These are phyloP conservation scores for Oryza officinalis DNA, from an alignment of 176 grass and related monocot genomes.

Conservation along the genomic window DNA sequence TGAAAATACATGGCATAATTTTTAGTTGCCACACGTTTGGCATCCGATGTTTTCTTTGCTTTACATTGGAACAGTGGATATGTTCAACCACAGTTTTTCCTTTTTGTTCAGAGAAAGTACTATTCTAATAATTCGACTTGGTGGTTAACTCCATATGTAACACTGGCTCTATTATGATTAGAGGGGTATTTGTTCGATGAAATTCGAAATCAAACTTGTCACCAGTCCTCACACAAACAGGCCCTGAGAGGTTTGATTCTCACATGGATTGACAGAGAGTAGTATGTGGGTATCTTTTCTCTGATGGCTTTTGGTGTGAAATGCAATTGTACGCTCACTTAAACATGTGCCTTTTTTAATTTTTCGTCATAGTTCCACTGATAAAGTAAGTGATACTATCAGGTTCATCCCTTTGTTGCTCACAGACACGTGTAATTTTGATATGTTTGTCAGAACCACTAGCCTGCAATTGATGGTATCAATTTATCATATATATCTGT, in stretches of 20 bases:
- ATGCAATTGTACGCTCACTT: not conserved
- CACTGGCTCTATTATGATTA: not conserved
- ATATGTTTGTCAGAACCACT: too few relatives aligned
- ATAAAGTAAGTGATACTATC: not conserved
- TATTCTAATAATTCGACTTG: slow-evolving; percentile 27
- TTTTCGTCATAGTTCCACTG: not conserved
- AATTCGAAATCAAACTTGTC: not conserved
- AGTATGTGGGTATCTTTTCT: not conserved
- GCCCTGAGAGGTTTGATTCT: not conserved
- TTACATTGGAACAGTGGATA: not conserved
- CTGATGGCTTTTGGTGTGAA: not conserved
- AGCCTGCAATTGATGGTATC: too few relatives aligned
- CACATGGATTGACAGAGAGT: not conserved
- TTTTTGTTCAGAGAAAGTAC: not conserved
- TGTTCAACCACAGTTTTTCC: not conserved
- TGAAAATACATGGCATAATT: too few relatives aligned
- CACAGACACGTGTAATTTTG: not conserved
- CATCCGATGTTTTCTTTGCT: not conserved
- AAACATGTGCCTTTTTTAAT: not conserved
- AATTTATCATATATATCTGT: too few relatives aligned
- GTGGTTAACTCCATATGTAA: not conserved
- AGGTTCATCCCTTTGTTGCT: too few relatives aligned
- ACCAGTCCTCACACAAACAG: not conserved
- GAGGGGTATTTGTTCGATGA: not conserved
- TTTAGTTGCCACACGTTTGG: slow-evolving; percentile 19